Base-by-base conservation (phyloP, 805 yeast genomes). In the Candida railenensis region DNA sequence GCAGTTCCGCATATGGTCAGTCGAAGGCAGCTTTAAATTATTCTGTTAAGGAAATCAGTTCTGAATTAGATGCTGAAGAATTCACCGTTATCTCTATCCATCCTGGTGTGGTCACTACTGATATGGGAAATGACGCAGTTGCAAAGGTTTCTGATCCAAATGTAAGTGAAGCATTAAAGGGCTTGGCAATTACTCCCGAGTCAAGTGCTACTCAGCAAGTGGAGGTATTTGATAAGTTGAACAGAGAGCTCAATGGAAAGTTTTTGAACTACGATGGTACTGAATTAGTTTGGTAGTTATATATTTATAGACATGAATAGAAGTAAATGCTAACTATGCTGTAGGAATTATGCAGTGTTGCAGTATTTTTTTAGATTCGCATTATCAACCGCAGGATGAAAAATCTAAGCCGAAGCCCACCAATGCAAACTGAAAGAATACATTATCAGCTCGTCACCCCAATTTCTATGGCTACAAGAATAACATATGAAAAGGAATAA, bases 21-120 rank as follows among this genome's bases (percentile, higher is more conserved):
- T 63, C 72, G 4, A 70, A 71, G 52, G 68, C 73, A 8, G 75
- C 69, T 1, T 48, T 69, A 47, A 68, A 70, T 57, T 53, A 53
- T 45, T 16, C 60, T 14, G 54, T 57, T 20, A 61, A 53, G 37
- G 51, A 51, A 22, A 43, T 69, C 25, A 52, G 62, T 22, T 40
- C 51, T 43, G 70, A 66, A 25, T 41, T 58, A 28, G 49, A 43
- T 3, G 44, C 40, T 3, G 65, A 66, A 18, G 57, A 53, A 0
- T 59, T 57, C 53, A 58, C 53, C 3, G 61, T 64, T 16, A 42
- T 59, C 8, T 55, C 61, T 5, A 46, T 62, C 22, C 59, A 58
- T 38, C 70, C 71, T 9, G 65, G 65, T 2, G 38, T 58, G 34
- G 53, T 59, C 21, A 22, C 41, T 16, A 43, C 38, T 44, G 40